Conservation (phyloP, 164 flowering plant species). For the Piper betle region DNA sequence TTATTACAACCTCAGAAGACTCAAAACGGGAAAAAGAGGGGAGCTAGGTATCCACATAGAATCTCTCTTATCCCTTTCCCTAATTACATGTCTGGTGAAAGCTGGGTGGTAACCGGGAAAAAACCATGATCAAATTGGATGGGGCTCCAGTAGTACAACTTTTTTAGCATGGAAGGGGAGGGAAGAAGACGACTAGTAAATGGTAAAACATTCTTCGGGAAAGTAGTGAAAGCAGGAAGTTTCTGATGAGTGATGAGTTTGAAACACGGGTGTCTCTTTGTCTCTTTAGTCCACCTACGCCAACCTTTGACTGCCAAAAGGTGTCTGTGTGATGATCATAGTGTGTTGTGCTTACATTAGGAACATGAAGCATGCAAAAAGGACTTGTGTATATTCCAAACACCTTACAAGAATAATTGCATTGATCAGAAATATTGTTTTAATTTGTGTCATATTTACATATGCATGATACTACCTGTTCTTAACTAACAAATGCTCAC, state of each 20-base stretch:
- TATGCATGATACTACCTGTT: background rate
- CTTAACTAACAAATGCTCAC: background rate
- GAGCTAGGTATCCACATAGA: no score
- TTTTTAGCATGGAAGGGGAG: background rate
- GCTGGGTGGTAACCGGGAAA: no score
- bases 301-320: background rate
- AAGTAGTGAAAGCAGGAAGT: background rate
- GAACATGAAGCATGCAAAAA: no score
- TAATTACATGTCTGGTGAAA: no score
- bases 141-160: background rate
- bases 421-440: background rate
- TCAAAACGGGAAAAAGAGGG: no score
- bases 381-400: background rate
- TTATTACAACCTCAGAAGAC: no score
- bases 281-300: background rate
- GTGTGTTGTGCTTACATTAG: background rate
- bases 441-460: no score
- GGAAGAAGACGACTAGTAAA: background rate
- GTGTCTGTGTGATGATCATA: background rate
- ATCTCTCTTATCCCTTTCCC: no score
- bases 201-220: background rate
- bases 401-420: background rate
- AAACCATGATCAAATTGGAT: no score
- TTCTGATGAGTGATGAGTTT: constrained; percentile 1
- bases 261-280: constrained; percentile 6